Percentiles rank a stretch among this genome's conserved stretches.
These are phyloP conservation scores for Colletotrichum sp. DNA, from an alignment of 2,329 filamentous ascomycete genomes.

Conservation along the genomic window DNA sequence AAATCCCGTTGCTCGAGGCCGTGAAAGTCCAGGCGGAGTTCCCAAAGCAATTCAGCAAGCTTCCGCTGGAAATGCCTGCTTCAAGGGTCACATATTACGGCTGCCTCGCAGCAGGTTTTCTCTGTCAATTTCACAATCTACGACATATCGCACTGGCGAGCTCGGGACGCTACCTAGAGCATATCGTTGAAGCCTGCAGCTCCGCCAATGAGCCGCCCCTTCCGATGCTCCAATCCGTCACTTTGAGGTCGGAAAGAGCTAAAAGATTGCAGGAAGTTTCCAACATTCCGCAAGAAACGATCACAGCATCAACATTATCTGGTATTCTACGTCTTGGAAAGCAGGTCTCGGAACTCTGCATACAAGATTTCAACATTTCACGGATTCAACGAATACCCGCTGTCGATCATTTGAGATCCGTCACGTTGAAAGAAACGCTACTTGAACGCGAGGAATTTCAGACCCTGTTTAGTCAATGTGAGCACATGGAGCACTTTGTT, in stretches of 20 bases:
- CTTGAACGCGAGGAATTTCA: background rate
- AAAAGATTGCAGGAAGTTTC: background rate
- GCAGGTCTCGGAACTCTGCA: background rate
- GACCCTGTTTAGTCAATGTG: background rate
- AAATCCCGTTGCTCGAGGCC: background rate
- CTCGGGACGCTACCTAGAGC: background rate
- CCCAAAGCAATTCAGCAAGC: background rate
- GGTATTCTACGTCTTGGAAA: background rate
- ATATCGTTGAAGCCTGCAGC: background rate
- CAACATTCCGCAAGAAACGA: background rate
- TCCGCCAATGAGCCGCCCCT: background rate
- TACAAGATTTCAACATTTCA: background rate
- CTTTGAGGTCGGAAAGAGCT: background rate
- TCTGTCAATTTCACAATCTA: background rate
- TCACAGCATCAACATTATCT: background rate
- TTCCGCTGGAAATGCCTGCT: background rate
- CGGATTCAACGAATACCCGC: background rate
- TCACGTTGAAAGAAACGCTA: background rate
- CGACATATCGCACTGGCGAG: background rate
- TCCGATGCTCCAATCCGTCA: background rate
- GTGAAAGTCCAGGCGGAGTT: background rate
- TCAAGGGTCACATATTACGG: background rate
- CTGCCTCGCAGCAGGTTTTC: background rate
- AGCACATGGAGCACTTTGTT: background rate
- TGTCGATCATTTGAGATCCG: background rate